These are phyloP conservation scores for Pseudogymnoascus sp. DNA, from an alignment of 2,329 filamentous ascomycete genomes.

Conservation along the genomic window DNA sequence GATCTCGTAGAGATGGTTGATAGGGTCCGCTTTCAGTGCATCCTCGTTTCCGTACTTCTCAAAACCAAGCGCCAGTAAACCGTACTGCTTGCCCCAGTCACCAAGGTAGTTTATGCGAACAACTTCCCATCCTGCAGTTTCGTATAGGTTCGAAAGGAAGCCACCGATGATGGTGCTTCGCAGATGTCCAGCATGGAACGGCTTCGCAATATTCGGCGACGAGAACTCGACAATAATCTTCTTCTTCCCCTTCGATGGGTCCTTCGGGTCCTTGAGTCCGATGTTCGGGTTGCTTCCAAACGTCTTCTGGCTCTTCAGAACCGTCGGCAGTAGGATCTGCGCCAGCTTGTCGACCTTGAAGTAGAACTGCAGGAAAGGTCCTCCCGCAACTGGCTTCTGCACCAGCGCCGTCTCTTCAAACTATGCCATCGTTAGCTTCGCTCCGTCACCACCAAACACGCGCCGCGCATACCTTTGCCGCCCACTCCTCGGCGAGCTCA, in stretches of 20 bases:
- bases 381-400: constrained; percentile 58
- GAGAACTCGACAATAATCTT: constrained; percentile 71
- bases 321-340: constrained; percentile 59
- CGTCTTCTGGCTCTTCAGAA: constrained; percentile 51
- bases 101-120: constrained; percentile 67
- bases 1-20: constrained; percentile 74
- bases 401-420: constrained; percentile 68
- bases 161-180: constrained; percentile 71
- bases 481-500: constrained; percentile 55
- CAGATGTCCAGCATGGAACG: constrained; percentile 68
- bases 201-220: constrained; percentile 80
- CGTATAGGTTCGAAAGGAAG: constrained; percentile 63
- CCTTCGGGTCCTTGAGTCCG: constrained; percentile 53
- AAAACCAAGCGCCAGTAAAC: constrained; percentile 64
- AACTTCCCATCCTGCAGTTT: constrained; percentile 63
- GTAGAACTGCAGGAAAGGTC: constrained; percentile 71
- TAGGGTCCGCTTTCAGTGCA: constrained; percentile 62
- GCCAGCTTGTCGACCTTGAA: constrained; percentile 64
- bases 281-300: constrained; percentile 59
- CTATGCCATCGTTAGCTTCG: constrained; percentile 30
- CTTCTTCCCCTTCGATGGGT: constrained; percentile 43
- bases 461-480: constrained; percentile 43
- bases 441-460: neutral
- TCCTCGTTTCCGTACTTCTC: constrained; percentile 68
- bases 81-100: constrained; percentile 70